Base-by-base conservation (phyloP, 176 grass and related monocot genomes). In the Phyllostachys edulis region DNA sequence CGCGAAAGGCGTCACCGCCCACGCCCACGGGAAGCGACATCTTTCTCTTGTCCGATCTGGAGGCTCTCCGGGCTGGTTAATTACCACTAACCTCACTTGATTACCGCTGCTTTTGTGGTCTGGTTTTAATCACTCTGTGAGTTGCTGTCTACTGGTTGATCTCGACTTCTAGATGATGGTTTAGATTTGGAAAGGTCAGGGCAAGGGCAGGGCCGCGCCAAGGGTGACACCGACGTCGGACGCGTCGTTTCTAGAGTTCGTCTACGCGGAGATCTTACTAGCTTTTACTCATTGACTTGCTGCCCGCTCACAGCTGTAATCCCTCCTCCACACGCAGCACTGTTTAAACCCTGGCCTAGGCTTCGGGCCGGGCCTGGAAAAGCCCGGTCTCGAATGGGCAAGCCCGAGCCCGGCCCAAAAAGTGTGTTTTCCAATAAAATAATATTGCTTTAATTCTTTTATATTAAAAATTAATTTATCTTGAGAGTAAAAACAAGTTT, bases 1-100 rank as follows among this genome's bases (percentile, higher is more conserved):
- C 65, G 37, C 46, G 50, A 15, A 62, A n/a, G 32, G 54, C 77
- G 82, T 71, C 71, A 64, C 27, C 88, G 82, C n/a, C 1, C 1
- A 29, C 29, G 29, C 71, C 77, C 82, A 44, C 52, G 16, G 60
- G 32, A 62, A 50, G 38, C 47, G 51, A 15, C 4, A 27, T 27
- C 14, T 11, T 3, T 38, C 40, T 2, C 20, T 50, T 54, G 1
- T 4, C 34, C 36, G 27, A 8, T 29, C 11, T 26, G 37, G 26
- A 63, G 29, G 24, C 23, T 27, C 12, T 13, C 10, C 24, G 23
- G 27, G 39, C 41, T 26, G 14, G 16, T 20, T 34, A 64, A 34
- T 78, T 34, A 34, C 59, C 9, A 34, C 57, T 46, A 63, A 61
- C 40, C 56, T 8, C 13, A 2, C 14, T 77, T 63, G 17, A 59